These are phyloP conservation scores for Stropharia rugosoannulata DNA, from an alignment of 768 basidiomycete species.

Conservation along the genomic window DNA sequence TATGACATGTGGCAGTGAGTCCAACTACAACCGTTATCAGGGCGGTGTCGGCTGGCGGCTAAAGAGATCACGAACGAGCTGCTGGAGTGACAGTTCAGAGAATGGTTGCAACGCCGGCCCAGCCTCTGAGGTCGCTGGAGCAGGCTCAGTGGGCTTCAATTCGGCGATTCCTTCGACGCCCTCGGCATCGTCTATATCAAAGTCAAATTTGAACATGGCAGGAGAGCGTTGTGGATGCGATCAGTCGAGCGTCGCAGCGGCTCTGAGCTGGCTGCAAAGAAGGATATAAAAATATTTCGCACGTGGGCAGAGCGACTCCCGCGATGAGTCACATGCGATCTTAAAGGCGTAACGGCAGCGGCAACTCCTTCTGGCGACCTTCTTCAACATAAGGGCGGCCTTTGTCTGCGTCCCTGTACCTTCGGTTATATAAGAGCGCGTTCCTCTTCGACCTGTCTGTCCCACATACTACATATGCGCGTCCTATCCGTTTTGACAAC, in stretches of 20 bases:
- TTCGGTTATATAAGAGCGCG: background rate
- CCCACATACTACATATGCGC: background rate
- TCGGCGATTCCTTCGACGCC: conserved; percentile 10
- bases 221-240: background rate
- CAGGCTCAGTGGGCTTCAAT: background rate
- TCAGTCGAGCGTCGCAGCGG: background rate
- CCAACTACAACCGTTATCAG: conserved; percentile 46
- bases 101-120: conserved; percentile 20
- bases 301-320: background rate
- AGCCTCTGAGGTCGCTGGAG: background rate
- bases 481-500: background rate
- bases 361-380: background rate
- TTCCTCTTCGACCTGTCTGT: background rate
- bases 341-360: background rate
- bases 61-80: conserved; percentile 32
- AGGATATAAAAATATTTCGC: background rate
- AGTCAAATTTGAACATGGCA: conserved; percentile 14
- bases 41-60: conserved; percentile 5
- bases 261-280: background rate
- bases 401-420: background rate
- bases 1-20: conserved; percentile 65
- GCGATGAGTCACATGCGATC: background rate
- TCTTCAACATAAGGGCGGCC: background rate
- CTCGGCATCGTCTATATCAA: conserved; percentile 12
- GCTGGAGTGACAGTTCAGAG: conserved; percentile 29